Base-by-base conservation (phyloP, 345 rosid species). In the Eucalyptus curtisii region DNA sequence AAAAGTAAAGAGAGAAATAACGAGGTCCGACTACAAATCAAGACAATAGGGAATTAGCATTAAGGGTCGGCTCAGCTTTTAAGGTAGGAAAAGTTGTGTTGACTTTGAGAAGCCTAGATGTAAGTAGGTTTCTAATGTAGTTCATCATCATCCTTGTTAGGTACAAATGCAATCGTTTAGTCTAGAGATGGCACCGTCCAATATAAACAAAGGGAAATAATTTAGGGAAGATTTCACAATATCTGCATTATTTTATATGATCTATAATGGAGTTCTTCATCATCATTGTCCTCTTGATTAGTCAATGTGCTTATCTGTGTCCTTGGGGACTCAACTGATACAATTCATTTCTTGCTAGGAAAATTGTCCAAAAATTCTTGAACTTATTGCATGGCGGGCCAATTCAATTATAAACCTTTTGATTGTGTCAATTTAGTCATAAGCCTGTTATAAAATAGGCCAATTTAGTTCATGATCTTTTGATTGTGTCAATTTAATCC, bases 11-110 rank as follows among this genome's bases (percentile, higher is more conserved):
- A 22, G 13, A 55, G 13, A 55, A 55, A 55, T 25, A 55, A 55
- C 30, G 1, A 13, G 1, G 6, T 55, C 61, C 6, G 13, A 24
- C 13, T 55, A 6, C 61, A 55, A 10, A 55, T 0, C 0, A 55
- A 22, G 61, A 55, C 30, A 0, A 4, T 4, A 55, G 61, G 30
- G 30, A 64, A 64, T 15, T 14, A n/a, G 76, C 76, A n/a, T 64
- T n/a, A 64, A 15, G 76, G 37, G 10, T 14, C 1, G 40, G 37
- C 37, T 64, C 15, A 15, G 37, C 37, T 14, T 4, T 2, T 15
- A 3, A 30, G 20, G 40, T n/a, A 16, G 76, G 20, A n/a, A 15
- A n/a, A 61, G n/a, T n/a, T 64, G 40, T n/a, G 37, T n/a, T 76
- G 47, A 20, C 84, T 76, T 40, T 22, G 44, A 33, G 79, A 66